phyloP scores from a whole-genome alignment of 2,329 filamentous ascomycete species.

The Myotisia sp. region DNA sequence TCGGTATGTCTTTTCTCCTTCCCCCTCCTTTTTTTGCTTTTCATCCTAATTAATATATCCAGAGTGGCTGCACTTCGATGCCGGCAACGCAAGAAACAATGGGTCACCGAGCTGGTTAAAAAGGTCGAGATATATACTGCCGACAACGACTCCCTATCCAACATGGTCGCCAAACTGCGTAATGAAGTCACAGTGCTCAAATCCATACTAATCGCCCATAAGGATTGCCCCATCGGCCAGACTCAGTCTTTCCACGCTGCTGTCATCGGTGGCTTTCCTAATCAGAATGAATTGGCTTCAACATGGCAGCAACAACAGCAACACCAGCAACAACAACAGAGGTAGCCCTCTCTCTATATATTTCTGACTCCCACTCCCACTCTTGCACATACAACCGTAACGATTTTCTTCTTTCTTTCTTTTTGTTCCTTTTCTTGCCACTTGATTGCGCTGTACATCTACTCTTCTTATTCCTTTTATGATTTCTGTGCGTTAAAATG shows the following conservation, averaged over 20 bases:
- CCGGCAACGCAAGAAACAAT: slow-evolving; percentile 96
- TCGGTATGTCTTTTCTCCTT: slow-evolving; percentile 45
- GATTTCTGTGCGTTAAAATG: background rate
- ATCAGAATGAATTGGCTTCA: no score
- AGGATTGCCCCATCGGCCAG: slow-evolving; percentile 87
- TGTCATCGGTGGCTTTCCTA: no score
- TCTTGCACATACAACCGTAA: no score
- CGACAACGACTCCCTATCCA: slow-evolving; percentile 77
- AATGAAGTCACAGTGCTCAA: slow-evolving; percentile 94
- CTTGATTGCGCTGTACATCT: background rate
- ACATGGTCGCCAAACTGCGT: slow-evolving; percentile 68
- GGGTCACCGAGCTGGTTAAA: slow-evolving; percentile 83
- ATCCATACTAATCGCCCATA: slow-evolving; percentile 81
- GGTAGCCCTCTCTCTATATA: no score
- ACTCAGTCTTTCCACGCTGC: slow-evolving; percentile 49
- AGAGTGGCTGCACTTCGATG: slow-evolving; percentile 95
- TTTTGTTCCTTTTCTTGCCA: background rate
- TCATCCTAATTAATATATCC: slow-evolving; percentile 16
- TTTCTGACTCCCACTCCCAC: no score
- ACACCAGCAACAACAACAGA: no score
- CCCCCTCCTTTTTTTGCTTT: slow-evolving; percentile 13
- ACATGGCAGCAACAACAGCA: no score
- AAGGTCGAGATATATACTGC: slow-evolving; percentile 88
- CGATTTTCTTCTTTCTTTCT: background rate
- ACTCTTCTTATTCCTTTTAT: background rate